These are phyloP conservation scores for Rubroshorea leprosula DNA, from an alignment of 345 rosid genomes.

Conservation along the genomic window DNA sequence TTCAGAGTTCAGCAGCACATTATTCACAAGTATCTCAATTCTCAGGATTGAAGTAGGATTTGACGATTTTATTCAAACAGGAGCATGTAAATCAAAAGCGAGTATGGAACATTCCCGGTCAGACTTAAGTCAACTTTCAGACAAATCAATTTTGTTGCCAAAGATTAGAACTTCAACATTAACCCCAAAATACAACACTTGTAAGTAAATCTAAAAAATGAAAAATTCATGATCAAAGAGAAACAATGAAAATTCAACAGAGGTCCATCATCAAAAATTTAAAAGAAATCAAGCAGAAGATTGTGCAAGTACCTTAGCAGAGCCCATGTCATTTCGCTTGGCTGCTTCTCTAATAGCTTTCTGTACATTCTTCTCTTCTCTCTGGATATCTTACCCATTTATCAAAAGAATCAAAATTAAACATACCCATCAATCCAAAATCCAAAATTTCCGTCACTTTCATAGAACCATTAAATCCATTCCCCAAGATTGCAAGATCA, in stretches of 20 bases:
- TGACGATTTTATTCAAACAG: too few relatives aligned
- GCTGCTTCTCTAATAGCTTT: constrained; percentile 91
- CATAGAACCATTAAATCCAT: background rate
- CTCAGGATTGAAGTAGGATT: too few relatives aligned
- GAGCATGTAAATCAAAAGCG: too few relatives aligned
- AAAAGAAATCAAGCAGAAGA: background rate
- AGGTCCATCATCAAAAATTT: background rate
- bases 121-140: too few relatives aligned
- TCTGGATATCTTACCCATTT: constrained; percentile 58
- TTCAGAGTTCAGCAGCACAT: too few relatives aligned
- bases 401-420: too few relatives aligned
- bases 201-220: background rate
- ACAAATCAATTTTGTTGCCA: too few relatives aligned
- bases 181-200: background rate
- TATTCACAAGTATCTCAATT: too few relatives aligned
- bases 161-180: too few relatives aligned
- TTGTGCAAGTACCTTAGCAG: constrained; percentile 63
- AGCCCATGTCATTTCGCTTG: constrained; percentile 79
- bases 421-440: background rate
- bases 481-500: constrained; percentile 2
- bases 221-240: background rate
- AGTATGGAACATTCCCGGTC: too few relatives aligned
- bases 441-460: background rate
- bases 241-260: background rate
- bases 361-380: constrained; percentile 78